These are phyloP conservation scores for Suhomyces kunorum DNA, from an alignment of 1,139 yeast genomes.

Conservation along the genomic window DNA sequence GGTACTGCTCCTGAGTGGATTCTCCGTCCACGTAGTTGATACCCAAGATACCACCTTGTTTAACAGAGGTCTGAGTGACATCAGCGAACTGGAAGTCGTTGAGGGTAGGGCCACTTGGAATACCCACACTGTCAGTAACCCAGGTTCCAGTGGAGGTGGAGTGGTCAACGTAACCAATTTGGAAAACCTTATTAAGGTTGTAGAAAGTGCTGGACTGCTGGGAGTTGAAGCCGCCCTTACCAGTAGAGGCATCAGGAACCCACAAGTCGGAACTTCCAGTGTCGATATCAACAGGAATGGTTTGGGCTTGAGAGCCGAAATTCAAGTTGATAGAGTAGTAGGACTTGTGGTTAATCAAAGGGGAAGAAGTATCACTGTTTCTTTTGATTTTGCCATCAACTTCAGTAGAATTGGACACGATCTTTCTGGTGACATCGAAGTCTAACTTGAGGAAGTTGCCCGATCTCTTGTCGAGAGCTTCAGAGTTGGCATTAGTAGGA, in stretches of 20 bases:
- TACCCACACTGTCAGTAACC: constrained; percentile 19
- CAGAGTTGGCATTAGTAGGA: constrained; percentile 7
- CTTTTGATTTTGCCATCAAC: too few species aligned
- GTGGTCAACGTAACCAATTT: constrained; percentile 20
- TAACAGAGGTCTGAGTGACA: constrained; percentile 20
- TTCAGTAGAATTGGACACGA: background rate
- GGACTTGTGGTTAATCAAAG: constrained; percentile 6
- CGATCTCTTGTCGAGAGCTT: constrained; percentile 7
- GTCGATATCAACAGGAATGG: constrained; percentile 18
- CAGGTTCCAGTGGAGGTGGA: constrained; percentile 20
- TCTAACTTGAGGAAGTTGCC: constrained; percentile 17
- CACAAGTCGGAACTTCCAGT: constrained; percentile 28
- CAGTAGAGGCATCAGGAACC: constrained; percentile 11
- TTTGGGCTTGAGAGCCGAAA: constrained; percentile 14
- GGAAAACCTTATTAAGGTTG: constrained; percentile 11
- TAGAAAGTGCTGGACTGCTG: constrained; percentile 6
- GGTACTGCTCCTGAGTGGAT: constrained; percentile 15
- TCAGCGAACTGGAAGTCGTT: constrained; percentile 22
- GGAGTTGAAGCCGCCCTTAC: constrained; percentile 9
- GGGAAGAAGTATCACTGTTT: too few species aligned
- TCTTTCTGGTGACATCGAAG: constrained; percentile 11
- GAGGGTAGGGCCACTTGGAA: constrained; percentile 17
- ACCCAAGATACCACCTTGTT: constrained; percentile 25
- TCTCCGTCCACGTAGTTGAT: constrained; percentile 19
- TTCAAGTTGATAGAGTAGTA: constrained; percentile 13